These are phyloP conservation scores for Trypanosomatidae sp. DNA, from an alignment of 208 protist species.

Conservation along the genomic window DNA sequence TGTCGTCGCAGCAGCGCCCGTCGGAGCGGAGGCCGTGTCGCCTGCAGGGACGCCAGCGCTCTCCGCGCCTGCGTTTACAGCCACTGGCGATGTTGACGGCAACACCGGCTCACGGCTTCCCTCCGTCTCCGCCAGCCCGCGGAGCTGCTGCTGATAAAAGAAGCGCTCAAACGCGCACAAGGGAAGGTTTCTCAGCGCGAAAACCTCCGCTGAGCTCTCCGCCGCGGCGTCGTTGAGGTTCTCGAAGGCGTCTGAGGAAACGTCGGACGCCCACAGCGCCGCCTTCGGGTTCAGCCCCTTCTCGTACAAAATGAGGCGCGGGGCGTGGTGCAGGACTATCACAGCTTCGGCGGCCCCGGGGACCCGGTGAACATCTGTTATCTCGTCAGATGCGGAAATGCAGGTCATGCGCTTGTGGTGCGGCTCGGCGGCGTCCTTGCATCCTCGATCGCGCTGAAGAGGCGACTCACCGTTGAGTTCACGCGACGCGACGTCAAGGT, in stretches of 20 bases:
- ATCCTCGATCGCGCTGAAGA: not conserved
- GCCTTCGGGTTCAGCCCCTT: constrained; percentile 18
- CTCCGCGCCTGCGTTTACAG: not conserved
- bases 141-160: constrained; percentile 60
- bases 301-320: constrained; percentile 48
- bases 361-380: constrained; percentile 15
- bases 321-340: constrained; percentile 62
- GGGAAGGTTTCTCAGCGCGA: constrained; percentile 32
- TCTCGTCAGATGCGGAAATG: constrained; percentile 22
- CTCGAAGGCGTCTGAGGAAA: constrained; percentile 28
- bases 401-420: not conserved
- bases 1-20: not conserved
- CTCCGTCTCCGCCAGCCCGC: not conserved
- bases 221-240: constrained; percentile 27
- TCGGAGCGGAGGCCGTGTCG: too few species aligned
- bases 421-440: not conserved
- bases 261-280: constrained; percentile 19
- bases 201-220: constrained; percentile 39
- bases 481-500: not conserved
- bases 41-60: not conserved
- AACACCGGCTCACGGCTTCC: not conserved
- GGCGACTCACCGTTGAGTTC: not conserved
- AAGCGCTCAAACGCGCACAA: constrained; percentile 47
- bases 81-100: not conserved
- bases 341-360: constrained; percentile 14